phyloP scores from a whole-genome alignment of 2,329 filamentous ascomycete species.

The Diaporthe vaccinii region DNA sequence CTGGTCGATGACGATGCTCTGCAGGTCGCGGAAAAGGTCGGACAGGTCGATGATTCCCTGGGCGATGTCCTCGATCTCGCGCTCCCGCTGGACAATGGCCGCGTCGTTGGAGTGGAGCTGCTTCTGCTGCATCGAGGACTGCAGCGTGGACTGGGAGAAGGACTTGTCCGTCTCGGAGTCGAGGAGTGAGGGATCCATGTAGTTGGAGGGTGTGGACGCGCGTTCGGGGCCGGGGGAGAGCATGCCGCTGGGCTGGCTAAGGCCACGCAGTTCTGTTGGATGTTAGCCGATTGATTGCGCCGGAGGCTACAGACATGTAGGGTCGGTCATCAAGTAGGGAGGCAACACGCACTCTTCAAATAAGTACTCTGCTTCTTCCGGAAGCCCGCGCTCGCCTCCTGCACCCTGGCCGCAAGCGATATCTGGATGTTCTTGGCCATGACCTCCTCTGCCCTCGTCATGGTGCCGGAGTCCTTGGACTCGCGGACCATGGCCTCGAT shows the following conservation, averaged over 20 bases:
- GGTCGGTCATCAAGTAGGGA: not conserved
- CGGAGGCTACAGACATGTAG: constrained; percentile 4
- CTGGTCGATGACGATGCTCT: constrained; percentile 94
- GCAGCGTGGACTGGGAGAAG: constrained; percentile 90
- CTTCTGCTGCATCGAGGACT: constrained; percentile 79
- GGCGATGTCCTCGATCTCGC: constrained; percentile 97
- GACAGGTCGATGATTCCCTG: constrained; percentile 98
- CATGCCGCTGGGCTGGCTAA: constrained; percentile 71
- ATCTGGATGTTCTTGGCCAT: constrained; percentile 98
- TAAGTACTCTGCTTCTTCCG: constrained; percentile 98
- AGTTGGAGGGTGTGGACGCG: constrained; percentile 68
- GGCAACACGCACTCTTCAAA: constrained; percentile 79
- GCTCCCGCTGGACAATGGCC: constrained; percentile 90
- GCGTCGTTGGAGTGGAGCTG: constrained; percentile 82
- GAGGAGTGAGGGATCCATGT: constrained; percentile 84
- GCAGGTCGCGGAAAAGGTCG: constrained; percentile 95
- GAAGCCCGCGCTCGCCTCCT: constrained; percentile 92
- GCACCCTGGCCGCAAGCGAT: constrained; percentile 86
- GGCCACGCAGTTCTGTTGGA: constrained; percentile 76
- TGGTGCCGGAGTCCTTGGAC: constrained; percentile 77
- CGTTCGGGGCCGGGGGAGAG: constrained; percentile 64
- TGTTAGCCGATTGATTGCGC: constrained; percentile 42
- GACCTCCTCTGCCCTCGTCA: constrained; percentile 87
- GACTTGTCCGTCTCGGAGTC: constrained; percentile 95
- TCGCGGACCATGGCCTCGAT: constrained; percentile 91